phyloP scores from a whole-genome alignment of 2,329 filamentous ascomycete genomes.

The Verticillium isaacii region DNA sequence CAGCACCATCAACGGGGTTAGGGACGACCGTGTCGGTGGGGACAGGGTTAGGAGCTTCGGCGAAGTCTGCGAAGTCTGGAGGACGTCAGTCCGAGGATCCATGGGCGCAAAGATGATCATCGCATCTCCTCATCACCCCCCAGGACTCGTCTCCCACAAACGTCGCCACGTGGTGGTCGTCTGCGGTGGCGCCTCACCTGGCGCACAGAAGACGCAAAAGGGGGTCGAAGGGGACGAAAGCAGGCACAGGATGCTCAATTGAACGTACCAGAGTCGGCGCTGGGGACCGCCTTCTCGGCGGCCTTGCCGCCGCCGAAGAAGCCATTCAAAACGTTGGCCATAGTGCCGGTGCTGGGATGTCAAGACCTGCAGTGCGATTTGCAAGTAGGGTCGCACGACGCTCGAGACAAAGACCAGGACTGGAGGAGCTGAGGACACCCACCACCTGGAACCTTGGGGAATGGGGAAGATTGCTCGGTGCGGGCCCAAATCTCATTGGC shows the following conservation, averaged over 20 bases:
- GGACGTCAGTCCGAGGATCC: constrained; percentile 15
- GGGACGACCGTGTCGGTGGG: constrained; percentile 44
- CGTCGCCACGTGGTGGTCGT: neutral
- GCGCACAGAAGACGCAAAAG: constrained; percentile 2
- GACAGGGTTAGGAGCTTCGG: constrained; percentile 66
- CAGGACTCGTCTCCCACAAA: neutral
- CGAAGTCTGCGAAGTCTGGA: constrained; percentile 91
- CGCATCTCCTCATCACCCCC: neutral
- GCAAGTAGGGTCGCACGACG: neutral
- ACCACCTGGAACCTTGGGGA: constrained; percentile 2
- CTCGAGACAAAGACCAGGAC: neutral
- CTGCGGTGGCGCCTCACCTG: neutral
- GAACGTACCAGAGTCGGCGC: constrained; percentile 59
- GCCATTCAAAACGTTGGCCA: constrained; percentile 61
- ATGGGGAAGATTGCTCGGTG: constrained; percentile 2
- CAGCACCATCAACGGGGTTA: constrained; percentile 37
- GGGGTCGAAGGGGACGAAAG: neutral
- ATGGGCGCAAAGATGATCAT: neutral
- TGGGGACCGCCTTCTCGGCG: constrained; percentile 41
- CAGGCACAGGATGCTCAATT: constrained; percentile 6
- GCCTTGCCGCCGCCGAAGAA: constrained; percentile 66
- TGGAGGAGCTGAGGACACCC: neutral
- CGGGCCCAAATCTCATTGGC: constrained; percentile 1
- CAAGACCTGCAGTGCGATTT: constrained; percentile 2
- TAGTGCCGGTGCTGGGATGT: constrained; percentile 23